phyloP scores from a whole-genome alignment of 305 asterid species.

The Fraxinus sp. region DNA sequence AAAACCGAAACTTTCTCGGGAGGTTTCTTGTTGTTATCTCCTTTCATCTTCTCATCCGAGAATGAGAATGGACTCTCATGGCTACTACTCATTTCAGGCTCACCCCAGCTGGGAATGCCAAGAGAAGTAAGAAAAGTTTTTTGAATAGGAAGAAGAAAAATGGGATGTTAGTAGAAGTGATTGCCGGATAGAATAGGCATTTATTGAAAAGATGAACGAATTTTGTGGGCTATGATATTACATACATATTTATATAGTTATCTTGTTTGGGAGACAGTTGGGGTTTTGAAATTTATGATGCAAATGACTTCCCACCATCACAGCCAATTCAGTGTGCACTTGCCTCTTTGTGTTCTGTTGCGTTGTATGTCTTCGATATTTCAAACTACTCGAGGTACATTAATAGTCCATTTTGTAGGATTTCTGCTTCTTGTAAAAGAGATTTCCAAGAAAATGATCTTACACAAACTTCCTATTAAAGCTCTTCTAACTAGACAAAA shows the following conservation, averaged over 20 bases:
- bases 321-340: not conserved
- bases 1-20: constrained; percentile 38
- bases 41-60: not conserved
- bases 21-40: constrained; percentile 19
- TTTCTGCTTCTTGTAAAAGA: not conserved
- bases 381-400: not conserved
- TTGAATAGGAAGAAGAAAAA: not conserved
- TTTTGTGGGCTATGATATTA: not conserved
- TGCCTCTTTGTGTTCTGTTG: not conserved
- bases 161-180: not conserved
- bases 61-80: constrained; percentile 5
- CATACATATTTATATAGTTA: not conserved
- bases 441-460: too few relatives aligned
- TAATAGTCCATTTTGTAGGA: not conserved
- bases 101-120: not conserved
- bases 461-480: too few relatives aligned
- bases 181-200: not conserved
- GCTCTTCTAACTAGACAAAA: not conserved
- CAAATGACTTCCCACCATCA: not conserved
- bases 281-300: not conserved
- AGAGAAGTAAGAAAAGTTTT: not conserved
- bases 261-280: not conserved
- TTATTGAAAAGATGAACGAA: not conserved
- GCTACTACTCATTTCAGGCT: constrained; percentile 3
- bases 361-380: not conserved